Base-by-base conservation (phyloP, 768 basidiomycete genomes). In the Filobasidium wieringae region DNA sequence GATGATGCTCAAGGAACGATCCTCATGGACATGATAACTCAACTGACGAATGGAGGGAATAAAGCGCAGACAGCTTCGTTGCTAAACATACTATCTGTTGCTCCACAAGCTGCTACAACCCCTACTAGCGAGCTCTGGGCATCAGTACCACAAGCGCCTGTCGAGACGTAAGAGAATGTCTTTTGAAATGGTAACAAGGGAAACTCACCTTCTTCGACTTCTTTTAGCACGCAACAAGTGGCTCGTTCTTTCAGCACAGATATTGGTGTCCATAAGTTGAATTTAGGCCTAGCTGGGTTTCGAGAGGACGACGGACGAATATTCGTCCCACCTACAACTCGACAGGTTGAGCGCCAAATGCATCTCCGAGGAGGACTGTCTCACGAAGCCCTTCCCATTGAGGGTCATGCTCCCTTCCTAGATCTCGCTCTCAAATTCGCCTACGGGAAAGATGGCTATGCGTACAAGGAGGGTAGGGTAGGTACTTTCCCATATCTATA, bases 311-410 rank as follows among this genome's bases (percentile, higher is more conserved):
- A 62, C 53, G 72, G 70, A 0, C 61, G 62, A 40, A 59, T 71
- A 11, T 73, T 73, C 58, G 62, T 73, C 22, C 72, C 72, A 17
- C 72, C 72, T 1, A 69, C 72, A 0, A 68, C 69, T 5, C 65
- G 68, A 26, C 63, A 69, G 51, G 68, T 61, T 17, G 69, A 70
- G 55, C 57, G 67, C 15, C 60, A 66, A 29, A 66, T 67, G 17
- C 64, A 64, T 31, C 56, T 68, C 17, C 60, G 69, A 2, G 54
- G 61, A 5, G 59, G 60, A 26, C 51, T 51, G 4, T 39, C 19
- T 7, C 54, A 57, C 24, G 72, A 73, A 11, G 64, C 66, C 1
- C 55, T 73, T 31, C 67, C 72, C 1, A 60, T 69, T 9, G 62
- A 66, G 45, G 72, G 72, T 8, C 58, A 68, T 60, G 55, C 57